These are phyloP conservation scores for Cenococcum geophilum DNA, from an alignment of 495 filamentous ascomycete species.

Conservation along the genomic window DNA sequence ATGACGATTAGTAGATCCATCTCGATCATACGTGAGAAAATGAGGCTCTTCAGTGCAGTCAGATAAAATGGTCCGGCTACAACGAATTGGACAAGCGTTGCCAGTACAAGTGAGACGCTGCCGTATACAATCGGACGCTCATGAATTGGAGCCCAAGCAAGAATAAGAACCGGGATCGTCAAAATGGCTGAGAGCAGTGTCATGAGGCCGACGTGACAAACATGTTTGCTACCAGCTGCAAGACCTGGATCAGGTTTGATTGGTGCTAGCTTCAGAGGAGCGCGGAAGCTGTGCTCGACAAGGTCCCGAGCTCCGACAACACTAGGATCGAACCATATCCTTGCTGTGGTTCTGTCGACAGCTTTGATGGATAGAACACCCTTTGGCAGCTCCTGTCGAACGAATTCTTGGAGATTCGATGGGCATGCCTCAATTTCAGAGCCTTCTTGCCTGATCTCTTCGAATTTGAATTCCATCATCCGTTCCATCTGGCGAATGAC, in stretches of 20 bases:
- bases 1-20: constrained; percentile 73
- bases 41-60: constrained; percentile 55
- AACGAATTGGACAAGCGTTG: constrained; percentile 59
- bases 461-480: constrained; percentile 56
- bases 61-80: constrained; percentile 65
- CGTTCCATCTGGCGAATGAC: constrained; percentile 48
- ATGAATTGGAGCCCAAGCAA: constrained; percentile 61
- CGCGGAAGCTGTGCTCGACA: neutral
- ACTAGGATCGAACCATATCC: constrained; percentile 12
- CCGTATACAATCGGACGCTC: constrained; percentile 44
- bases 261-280: constrained; percentile 10
- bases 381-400: constrained; percentile 7
- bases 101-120: constrained; percentile 53
- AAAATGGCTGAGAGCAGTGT: constrained; percentile 53
- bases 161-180: constrained; percentile 67
- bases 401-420: neutral
- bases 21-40: constrained; percentile 60
- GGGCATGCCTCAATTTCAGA: constrained; percentile 32
- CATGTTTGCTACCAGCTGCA: constrained; percentile 53
- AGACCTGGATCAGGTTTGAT: constrained; percentile 41
- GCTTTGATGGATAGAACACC: constrained; percentile 10
- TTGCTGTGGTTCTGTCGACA: constrained; percentile 1
- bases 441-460: constrained; percentile 44
- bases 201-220: constrained; percentile 51
- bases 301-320: constrained; percentile 16